Percentiles rank a stretch among this genome's conserved stretches.
Evolutionary conservation across 164 flowering plant genomes (phyloP).

Genomic region (Umbellularia californica): DNA sequence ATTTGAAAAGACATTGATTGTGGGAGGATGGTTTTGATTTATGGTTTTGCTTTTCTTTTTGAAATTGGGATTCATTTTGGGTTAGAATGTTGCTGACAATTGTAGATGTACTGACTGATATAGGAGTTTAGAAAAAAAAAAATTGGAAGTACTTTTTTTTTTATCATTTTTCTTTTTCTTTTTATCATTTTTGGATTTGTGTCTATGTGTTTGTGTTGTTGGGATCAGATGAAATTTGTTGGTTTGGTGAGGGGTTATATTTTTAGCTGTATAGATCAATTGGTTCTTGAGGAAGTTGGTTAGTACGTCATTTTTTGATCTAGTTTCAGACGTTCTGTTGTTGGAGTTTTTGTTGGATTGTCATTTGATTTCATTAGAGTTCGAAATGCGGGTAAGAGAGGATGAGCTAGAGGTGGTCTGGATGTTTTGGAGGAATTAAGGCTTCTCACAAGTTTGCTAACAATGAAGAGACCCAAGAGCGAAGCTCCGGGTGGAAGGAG

Average conservation of each 20-base stretch:
- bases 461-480: conserved; percentile 4
- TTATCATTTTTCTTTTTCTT: background rate
- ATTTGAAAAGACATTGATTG: background rate
- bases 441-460: background rate
- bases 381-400: background rate
- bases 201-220: background rate
- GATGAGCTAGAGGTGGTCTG: background rate
- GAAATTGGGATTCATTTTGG: background rate
- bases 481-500: conserved; percentile 39
- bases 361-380: background rate
- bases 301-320: background rate
- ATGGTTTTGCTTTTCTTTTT: background rate
- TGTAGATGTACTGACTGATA: background rate
- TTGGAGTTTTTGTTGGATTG: background rate
- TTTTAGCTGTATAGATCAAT: background rate
- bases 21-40: background rate
- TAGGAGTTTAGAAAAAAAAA: background rate
- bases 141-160: background rate
- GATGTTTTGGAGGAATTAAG: background rate
- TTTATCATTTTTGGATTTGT: background rate
- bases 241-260: background rate
- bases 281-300: background rate
- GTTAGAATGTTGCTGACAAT: background rate
- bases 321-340: too few relatives aligned
- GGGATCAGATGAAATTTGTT: background rate